Base-by-base conservation (phyloP, 106 monocot genomes). In the Phalaenopsis aphrodite region DNA sequence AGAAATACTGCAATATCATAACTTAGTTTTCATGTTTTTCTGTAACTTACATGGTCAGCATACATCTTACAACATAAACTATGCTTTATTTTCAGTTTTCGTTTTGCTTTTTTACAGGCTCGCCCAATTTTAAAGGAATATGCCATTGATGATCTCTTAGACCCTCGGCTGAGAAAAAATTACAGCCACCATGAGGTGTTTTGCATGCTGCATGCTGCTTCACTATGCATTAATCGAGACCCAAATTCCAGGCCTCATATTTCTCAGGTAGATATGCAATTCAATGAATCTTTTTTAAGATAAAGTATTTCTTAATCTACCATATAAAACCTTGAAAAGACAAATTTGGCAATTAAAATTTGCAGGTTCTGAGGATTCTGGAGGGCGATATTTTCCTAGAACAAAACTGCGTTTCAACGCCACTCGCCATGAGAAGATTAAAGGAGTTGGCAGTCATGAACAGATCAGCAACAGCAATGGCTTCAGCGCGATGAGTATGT, bases 131-230 rank as follows among this genome's bases (percentile, higher is more conserved):
- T 94, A 5, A 87, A 94, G 72, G 83, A 89, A 79, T 83, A 66
- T 73, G 87, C 79, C 14, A 77, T 86, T 18, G 82, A 87, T 24
- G 84, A 89, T 57, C 86, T 94, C 6, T 65, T 91, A 37, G 94
- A 94, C 74, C 91, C 89, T 15, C 84, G 88, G 7, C 17, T 94
- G 8, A 82, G 82, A 10, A 77, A 78, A 61, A 71, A n/a, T 17
- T 94, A 85, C 61, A 85, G 78, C 8, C 83, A 86, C 47, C 87
- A 86, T 1, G 91, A 91, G 76, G 87, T 85, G 1, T 79, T 74
- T 39, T 89, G 83, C 78, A 94, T 94, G 94, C 7, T 91, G 82
- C 89, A 89, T 11, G 91, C 91, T 45, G 94, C 91, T 38, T 89
- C 83, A 38, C 65, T 94, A 75, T 94, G 94, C 75, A 87, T 94